These are phyloP conservation scores for Vachellia collinsii DNA, from an alignment of 306 rosid genomes.

Conservation along the genomic window DNA sequence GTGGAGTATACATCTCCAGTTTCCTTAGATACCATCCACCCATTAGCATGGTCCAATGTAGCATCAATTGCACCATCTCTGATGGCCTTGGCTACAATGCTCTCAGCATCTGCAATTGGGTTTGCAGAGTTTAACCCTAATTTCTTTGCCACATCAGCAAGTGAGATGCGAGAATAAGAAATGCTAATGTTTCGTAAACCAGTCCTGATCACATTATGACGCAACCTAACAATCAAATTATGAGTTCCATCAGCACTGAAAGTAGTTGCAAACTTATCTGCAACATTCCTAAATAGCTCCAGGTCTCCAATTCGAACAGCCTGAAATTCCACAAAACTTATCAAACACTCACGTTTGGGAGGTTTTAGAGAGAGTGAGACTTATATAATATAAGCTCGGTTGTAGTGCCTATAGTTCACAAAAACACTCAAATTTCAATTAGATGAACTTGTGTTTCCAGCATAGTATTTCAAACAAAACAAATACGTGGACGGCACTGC, in stretches of 20 bases:
- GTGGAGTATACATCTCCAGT: conserved; percentile 91
- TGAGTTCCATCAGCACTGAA: conserved; percentile 79
- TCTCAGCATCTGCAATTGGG: conserved; percentile 81
- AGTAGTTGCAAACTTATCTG: conserved; percentile 75
- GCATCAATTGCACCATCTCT: conserved; percentile 84
- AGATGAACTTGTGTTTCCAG: no score
- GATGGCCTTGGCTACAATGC: conserved; percentile 95
- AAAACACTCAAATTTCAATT: no score
- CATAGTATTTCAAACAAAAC: no score
- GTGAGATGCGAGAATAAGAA: conserved; percentile 91
- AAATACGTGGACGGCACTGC: no score
- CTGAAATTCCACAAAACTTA: conserved; percentile 46
- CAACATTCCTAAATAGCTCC: conserved; percentile 91
- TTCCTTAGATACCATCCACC: conserved; percentile 94
- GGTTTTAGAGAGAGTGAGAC: neutral
- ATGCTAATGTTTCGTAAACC: conserved; percentile 96
- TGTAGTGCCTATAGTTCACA: no score
- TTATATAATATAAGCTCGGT: no score
- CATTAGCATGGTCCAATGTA: conserved; percentile 72
- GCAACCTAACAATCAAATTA: conserved; percentile 89
- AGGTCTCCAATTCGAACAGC: conserved; percentile 98
- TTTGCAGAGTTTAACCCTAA: conserved; percentile 81
- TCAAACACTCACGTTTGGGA: neutral
- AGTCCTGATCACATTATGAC: conserved; percentile 95
- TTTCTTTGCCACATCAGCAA: conserved; percentile 84